These are phyloP conservation scores for Ashbya aceris DNA, from an alignment of 1,139 yeast genomes.

Conservation along the genomic window DNA sequence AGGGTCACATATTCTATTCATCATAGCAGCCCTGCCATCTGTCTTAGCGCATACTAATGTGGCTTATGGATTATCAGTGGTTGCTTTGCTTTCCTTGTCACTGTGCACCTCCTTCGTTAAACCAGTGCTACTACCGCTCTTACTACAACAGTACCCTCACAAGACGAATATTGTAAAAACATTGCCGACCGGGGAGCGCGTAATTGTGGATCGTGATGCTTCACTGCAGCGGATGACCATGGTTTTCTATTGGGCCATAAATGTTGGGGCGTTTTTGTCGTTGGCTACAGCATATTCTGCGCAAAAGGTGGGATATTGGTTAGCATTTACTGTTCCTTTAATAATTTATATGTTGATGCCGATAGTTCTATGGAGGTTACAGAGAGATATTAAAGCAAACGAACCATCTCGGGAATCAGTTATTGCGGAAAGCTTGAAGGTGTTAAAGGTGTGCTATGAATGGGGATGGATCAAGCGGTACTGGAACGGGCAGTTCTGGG, in stretches of 20 bases:
- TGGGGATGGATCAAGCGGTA: slow-evolving; percentile 36
- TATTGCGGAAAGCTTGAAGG: slow-evolving; percentile 37
- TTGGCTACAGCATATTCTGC: slow-evolving; percentile 71
- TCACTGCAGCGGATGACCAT: slow-evolving; percentile 69
- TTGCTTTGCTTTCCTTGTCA: slow-evolving; percentile 41
- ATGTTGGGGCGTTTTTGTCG: slow-evolving; percentile 70
- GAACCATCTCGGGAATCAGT: slow-evolving; percentile 42
- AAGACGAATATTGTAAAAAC: slow-evolving; percentile 50
- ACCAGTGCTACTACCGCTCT: slow-evolving; percentile 65
- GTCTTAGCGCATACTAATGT: slow-evolving; percentile 37
- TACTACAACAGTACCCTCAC: slow-evolving; percentile 64
- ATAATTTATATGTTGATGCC: slow-evolving; percentile 43
- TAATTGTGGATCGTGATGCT: slow-evolving; percentile 60
- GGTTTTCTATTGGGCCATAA: slow-evolving; percentile 72
- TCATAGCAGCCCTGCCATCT: slow-evolving; percentile 62
- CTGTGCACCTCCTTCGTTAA: slow-evolving; percentile 79
- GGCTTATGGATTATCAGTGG: slow-evolving; percentile 41
- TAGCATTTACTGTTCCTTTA: slow-evolving; percentile 56
- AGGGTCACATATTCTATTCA: slow-evolving; percentile 52
- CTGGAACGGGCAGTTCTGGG: slow-evolving; percentile 39
- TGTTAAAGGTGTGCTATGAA: slow-evolving; percentile 34
- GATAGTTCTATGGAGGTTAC: slow-evolving; percentile 33
- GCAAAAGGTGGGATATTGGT: slow-evolving; percentile 65
- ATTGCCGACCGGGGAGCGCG: slow-evolving; percentile 52
- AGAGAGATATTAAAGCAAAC: slow-evolving; percentile 33